Percentiles rank a stretch among this genome's conserved stretches.
Conservation (phyloP, 345 rosid genomes). For the Brassica incana region DNA sequence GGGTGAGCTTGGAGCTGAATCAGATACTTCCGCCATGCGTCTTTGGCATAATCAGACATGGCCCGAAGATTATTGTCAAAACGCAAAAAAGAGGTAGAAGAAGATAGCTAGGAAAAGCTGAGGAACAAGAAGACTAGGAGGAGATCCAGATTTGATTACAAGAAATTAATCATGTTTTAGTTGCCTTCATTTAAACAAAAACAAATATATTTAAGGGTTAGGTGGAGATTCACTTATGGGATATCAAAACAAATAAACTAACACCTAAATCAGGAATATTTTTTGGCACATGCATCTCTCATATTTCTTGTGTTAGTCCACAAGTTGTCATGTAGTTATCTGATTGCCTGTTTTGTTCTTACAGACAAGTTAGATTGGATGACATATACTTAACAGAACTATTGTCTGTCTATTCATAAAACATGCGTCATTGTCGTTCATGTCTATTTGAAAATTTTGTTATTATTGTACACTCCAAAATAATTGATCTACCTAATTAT, state of each 20-base stretch:
- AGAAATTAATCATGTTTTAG: not conserved
- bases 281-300: not conserved
- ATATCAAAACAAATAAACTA: not conserved
- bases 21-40: constrained; percentile 86
- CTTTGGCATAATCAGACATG: constrained; percentile 76
- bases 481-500: not conserved
- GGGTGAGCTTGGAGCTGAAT: constrained; percentile 86
- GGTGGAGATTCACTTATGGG: not conserved
- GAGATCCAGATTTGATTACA: constrained; percentile 16
- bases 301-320: not conserved
- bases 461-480: not conserved
- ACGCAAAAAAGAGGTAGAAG: not conserved
- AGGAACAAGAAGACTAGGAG: not conserved
- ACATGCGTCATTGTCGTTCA: not conserved
- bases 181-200: not conserved
- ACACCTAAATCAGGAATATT: not conserved
- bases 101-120: not conserved
- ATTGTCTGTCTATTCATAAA: not conserved
- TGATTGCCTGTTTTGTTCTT: not conserved
- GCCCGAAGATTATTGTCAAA: constrained; percentile 3
- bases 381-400: not conserved
- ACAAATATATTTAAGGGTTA: not conserved
- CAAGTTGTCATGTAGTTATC: not conserved
- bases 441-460: not conserved
- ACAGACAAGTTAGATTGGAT: not conserved